Evolutionary conservation across 2,329 filamentous ascomycete genomes (phyloP).

Genomic region (Botrytis aclada): DNA sequence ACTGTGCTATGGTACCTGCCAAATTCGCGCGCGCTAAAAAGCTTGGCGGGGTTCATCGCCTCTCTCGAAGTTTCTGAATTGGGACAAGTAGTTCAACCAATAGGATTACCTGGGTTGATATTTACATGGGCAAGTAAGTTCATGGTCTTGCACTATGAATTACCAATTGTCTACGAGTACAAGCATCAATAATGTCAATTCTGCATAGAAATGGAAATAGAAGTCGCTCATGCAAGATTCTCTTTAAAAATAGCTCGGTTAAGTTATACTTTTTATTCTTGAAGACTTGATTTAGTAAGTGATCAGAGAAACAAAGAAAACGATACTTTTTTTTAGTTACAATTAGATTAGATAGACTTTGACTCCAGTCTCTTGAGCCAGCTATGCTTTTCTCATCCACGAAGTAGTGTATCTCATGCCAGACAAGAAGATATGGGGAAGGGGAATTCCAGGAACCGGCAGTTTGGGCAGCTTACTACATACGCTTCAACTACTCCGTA

Average conservation of each 20-base stretch:
- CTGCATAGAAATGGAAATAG: neutral
- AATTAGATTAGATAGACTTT: neutral
- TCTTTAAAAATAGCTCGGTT: neutral
- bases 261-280: neutral
- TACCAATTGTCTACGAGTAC: neutral
- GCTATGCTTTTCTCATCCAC: neutral
- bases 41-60: neutral
- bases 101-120: neutral
- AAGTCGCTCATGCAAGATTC: neutral
- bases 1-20: slow-evolving; percentile 9
- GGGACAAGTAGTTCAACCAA: neutral
- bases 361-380: neutral
- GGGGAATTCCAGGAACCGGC: slow-evolving; percentile 12
- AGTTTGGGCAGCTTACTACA: neutral
- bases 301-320: neutral
- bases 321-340: neutral
- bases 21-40: slow-evolving; percentile 14
- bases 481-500: neutral
- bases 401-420: neutral
- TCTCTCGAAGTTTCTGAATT: neutral
- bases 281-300: neutral
- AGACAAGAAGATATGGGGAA: neutral
- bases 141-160: neutral
- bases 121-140: neutral
- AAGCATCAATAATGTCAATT: neutral